Evolutionary conservation across 225 moss, liverwort and hornwort genomes (phyloP), one percentile per base, ranked within the genome.

Genomic region (Thuidium tamariscinum): DNA sequence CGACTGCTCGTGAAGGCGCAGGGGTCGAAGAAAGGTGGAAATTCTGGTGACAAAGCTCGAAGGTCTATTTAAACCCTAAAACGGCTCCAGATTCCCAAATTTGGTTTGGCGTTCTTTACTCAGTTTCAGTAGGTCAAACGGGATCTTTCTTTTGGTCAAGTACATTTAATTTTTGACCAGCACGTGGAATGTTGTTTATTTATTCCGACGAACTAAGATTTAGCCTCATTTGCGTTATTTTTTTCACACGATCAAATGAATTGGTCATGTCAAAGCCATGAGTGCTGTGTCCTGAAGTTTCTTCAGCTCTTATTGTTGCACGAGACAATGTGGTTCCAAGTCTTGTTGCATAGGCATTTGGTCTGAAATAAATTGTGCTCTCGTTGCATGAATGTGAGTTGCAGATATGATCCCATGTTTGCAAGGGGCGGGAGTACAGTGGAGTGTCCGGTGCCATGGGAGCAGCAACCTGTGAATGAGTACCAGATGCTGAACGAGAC

Each of bases 381-480:
- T 16, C 41, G 36, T 46, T 23, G 11, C 42, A 71, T 85, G 65
- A 63, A 48, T 84, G 82, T 84, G 84, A 48, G 48, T 61, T 89
- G 86, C 93, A 93, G 93, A 85, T 93, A 88, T 57, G 94, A 94
- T 42, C 94, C 94, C 34, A 89, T 94, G 85, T 98, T 94, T 86
- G 95, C 95, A 3, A 94, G 96, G 79, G 97, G 96, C 27, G 93
- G 91, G 78, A 95, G 84, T 64, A 91, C 93, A 67, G 88, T 93
- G 71, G 97, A 97, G n/a, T 98, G 98, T 74, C 96, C 93, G 39
- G 98, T 98, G 61, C 98, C 98, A 23, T 93, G 94, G 90, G 98
- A 98, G 88, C 98, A 98, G 89, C 98, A 98, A 76, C 98, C 98
- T 11, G 98, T 98, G 89, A 97, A 98, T 74, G 98, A 98, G 80